Evolutionary conservation across 805 yeast genomes (phyloP).

Genomic region (Nakazawaea molendinolei): DNA sequence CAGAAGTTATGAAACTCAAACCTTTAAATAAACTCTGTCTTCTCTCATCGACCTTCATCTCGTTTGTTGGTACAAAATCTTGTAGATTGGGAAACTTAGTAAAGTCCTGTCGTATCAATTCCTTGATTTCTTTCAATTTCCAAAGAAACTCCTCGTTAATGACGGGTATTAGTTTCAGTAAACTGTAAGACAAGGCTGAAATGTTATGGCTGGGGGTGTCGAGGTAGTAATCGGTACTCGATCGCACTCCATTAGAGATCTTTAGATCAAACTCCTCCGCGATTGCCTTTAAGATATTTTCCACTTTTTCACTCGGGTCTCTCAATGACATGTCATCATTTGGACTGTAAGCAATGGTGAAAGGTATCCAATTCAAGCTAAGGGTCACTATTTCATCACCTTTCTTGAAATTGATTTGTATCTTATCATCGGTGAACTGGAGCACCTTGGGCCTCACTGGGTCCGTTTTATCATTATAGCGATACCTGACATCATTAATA

Average conservation of each 20-base stretch:
- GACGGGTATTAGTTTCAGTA: constrained; percentile 8
- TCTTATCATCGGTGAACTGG: not conserved
- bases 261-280: constrained; percentile 6
- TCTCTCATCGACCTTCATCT: not conserved
- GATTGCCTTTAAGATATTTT: too few relatives aligned
- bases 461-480: constrained; percentile 3
- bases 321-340: too few relatives aligned
- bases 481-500: constrained; percentile 4
- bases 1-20: constrained; percentile 6
- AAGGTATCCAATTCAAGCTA: constrained; percentile 4
- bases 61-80: not conserved
- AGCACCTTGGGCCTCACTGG: constrained; percentile 5
- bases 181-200: constrained; percentile 5
- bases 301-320: too few relatives aligned
- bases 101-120: not conserved
- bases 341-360: constrained; percentile 6
- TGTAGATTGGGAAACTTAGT: constrained; percentile 3
- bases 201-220: constrained; percentile 2
- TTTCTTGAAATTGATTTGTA: constrained; percentile 4
- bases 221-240: constrained; percentile 8
- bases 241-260: constrained; percentile 3
- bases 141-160: constrained; percentile 5
- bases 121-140: not conserved
- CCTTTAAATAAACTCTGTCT: constrained; percentile 6
- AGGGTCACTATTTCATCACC: constrained; percentile 1